Evolutionary conservation across 768 basidiomycete species (phyloP).

Genomic region (Podaxis sp.): DNA sequence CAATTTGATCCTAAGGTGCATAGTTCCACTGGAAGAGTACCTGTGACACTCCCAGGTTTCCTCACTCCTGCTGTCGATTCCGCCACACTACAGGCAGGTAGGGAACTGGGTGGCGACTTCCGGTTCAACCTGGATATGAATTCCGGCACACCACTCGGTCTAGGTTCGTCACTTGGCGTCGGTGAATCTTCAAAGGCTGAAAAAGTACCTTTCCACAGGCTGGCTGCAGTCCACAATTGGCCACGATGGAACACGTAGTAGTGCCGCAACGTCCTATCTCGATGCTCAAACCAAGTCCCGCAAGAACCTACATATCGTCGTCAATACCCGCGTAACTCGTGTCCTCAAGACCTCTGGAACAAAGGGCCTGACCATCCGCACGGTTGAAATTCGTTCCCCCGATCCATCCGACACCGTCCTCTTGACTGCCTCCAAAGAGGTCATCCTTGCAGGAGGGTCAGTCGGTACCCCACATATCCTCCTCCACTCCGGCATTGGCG

Average conservation of each 20-base stretch:
- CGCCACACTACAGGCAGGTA: conserved; percentile 19
- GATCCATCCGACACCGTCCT: not conserved
- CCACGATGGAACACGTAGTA: conserved; percentile 21
- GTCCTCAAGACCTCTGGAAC: conserved; percentile 6
- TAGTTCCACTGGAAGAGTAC: conserved; percentile 18
- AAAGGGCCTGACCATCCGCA: conserved; percentile 6
- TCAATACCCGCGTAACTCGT: conserved; percentile 25
- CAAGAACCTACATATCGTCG: conserved; percentile 28
- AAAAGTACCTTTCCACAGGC: conserved; percentile 5
- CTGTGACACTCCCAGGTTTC: conserved; percentile 18
- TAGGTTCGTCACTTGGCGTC: not conserved
- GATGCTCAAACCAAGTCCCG: conserved; percentile 20
- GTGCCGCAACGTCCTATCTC: conserved; percentile 26
- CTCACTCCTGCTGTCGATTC: conserved; percentile 15
- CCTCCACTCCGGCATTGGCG: conserved; percentile 20
- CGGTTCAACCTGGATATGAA: conserved; percentile 16
- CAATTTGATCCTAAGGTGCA: conserved; percentile 22
- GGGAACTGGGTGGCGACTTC: conserved; percentile 15
- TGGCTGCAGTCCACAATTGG: conserved; percentile 24
- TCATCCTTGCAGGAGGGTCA: conserved; percentile 17
- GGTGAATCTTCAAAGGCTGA: not conserved
- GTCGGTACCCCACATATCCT: conserved; percentile 18
- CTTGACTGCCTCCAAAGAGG: conserved; percentile 22
- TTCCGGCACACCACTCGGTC: conserved; percentile 14
- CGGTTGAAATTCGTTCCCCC: conserved; percentile 11